Conservation (phyloP, 768 basidiomycete species). For the Boletus huronensis region DNA sequence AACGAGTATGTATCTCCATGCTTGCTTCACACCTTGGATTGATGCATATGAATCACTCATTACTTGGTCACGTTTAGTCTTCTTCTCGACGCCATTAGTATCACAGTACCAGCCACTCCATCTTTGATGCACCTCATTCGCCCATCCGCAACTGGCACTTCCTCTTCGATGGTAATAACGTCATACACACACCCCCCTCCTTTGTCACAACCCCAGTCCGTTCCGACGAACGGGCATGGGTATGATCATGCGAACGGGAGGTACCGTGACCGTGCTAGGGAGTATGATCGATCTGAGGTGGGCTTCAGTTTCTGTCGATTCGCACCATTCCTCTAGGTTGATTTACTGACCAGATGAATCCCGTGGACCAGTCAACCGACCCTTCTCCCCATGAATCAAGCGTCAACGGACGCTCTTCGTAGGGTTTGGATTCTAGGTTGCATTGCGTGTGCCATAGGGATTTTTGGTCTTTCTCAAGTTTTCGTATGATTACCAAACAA, state of each 20-base stretch:
- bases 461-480: background rate
- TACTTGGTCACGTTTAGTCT: constrained; percentile 15
- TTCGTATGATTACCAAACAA: background rate
- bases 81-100: constrained; percentile 34
- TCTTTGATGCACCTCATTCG: constrained; percentile 31
- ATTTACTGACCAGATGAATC: constrained; percentile 5
- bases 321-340: background rate
- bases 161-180: constrained; percentile 15
- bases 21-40: background rate
- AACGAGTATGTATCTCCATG: constrained; percentile 26
- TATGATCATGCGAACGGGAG: constrained; percentile 27
- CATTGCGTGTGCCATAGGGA: background rate
- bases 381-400: constrained; percentile 21
- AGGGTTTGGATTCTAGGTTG: constrained; percentile 3
- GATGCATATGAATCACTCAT: background rate
- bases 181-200: constrained; percentile 17
- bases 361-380: constrained; percentile 18
- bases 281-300: constrained; percentile 23
- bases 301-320: background rate
- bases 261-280: constrained; percentile 25
- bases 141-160: constrained; percentile 25
- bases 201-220: constrained; percentile 3
- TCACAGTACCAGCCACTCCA: constrained; percentile 30
- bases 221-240: constrained; percentile 24
- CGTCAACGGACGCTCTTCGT: constrained; percentile 24